Evolutionary conservation across 192 early-diverging fungal genomes (phyloP), one percentile per base, ranked within the genome.

Genomic region (Backusella morwellensis): DNA sequence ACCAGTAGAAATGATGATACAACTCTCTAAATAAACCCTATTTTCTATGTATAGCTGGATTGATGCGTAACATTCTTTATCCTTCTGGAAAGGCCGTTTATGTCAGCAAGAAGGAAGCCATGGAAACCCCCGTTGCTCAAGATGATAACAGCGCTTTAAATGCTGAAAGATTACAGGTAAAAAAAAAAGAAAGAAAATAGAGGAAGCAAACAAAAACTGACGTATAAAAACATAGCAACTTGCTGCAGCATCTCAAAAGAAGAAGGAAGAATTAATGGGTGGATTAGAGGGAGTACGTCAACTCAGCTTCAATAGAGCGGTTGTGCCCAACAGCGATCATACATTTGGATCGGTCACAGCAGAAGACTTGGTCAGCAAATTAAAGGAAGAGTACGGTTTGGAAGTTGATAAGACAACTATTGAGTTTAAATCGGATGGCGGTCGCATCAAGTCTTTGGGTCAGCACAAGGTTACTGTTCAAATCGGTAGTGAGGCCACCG

Each of bases 321-420:
- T 77, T 35, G 67, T 80, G 8, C 82, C 82, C 3, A 70, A 73
- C 52, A 77, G 70, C n/a, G 73, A 56, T 44, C 40, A 69, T 36
- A 79, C 78, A n/a, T 83, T 83, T 70, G 82, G 82, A 47, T 83
- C 82, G 19, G 82, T 83, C 11, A 80, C 78, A 11, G 73, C 41
- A 34, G 82, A 83, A 21, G 82, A 83, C 41, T 59, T 83, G 35
- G 44, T 80, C 6, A 38, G 56, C 17, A 80, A 79, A 52, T 67
- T 83, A 34, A 74, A 74, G 32, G 77, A 78, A 15, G 72, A 81
- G n/a, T 42, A 47, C 14, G 78, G 50, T 4, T 38, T 83, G 14
- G 59, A 17, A 42, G 35, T 80, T n/a, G 72, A 80, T 15, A 80
- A 79, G 32, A 66, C 76, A 14, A 26, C 72, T 8, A 77, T 83